These are phyloP conservation scores for Eimeria mitis DNA, from an alignment of 169 alveolate species.

Conservation along the genomic window DNA sequence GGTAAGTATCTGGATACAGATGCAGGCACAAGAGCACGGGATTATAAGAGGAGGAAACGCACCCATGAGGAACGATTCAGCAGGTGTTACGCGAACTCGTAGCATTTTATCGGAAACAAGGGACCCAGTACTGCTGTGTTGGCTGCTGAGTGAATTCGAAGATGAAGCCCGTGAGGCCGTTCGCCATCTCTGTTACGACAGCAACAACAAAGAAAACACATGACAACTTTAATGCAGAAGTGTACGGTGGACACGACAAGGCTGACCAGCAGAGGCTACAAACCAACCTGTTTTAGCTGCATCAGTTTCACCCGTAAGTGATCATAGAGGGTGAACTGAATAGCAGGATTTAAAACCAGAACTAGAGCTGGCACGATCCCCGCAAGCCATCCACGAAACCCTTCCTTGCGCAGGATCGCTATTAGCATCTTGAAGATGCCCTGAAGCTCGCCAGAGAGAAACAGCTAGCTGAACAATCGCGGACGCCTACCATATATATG, in stretches of 20 bases:
- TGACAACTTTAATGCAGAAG: background rate
- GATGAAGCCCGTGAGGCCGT: conserved; percentile 27
- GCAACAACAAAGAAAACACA: background rate
- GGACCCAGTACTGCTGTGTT: conserved; percentile 37
- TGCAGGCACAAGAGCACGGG: background rate
- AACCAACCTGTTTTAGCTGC: conserved; percentile 62
- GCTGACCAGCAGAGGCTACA: conserved; percentile 11
- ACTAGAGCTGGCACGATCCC: conserved; percentile 80
- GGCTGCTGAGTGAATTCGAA: conserved; percentile 52
- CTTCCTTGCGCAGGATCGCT: conserved; percentile 52
- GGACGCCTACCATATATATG: background rate
- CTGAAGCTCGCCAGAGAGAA: conserved; percentile 29
- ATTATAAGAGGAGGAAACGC: background rate
- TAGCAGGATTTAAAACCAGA: conserved; percentile 76
- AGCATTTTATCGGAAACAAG: conserved; percentile 29
- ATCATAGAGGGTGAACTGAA: conserved; percentile 79
- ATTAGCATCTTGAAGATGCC: conserved; percentile 71
- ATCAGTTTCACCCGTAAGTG: conserved; percentile 50
- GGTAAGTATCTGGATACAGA: background rate
- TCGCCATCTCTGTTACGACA: conserved; percentile 42
- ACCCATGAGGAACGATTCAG: conserved; percentile 75
- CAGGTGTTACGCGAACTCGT: conserved; percentile 66
- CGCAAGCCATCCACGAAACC: conserved; percentile 78
- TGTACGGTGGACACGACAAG: background rate
- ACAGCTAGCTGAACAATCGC: background rate